Evolutionary conservation across 805 yeast genomes (phyloP).

Genomic region (Candida piceae): DNA sequence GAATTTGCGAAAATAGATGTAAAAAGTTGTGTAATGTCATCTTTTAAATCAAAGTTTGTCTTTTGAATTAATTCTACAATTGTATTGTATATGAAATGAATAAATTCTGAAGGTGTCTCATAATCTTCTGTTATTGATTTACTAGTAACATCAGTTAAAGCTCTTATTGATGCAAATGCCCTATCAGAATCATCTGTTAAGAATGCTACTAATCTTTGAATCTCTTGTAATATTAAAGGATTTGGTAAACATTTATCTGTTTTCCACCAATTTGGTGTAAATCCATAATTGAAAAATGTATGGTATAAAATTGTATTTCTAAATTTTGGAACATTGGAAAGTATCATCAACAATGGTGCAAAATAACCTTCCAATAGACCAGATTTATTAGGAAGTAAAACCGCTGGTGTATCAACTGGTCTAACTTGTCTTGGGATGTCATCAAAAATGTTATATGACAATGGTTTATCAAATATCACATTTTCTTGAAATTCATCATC

Average conservation of each 20-base stretch:
- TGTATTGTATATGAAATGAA: slow-evolving; percentile 17
- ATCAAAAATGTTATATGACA: slow-evolving; percentile 26
- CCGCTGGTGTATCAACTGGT: slow-evolving; percentile 22
- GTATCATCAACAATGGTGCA: slow-evolving; percentile 36
- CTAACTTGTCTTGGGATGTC: slow-evolving; percentile 28
- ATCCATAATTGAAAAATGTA: slow-evolving; percentile 32
- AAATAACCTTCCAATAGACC: slow-evolving; percentile 35
- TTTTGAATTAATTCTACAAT: slow-evolving; percentile 18
- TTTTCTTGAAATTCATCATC: slow-evolving; percentile 6
- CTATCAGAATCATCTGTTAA: slow-evolving; percentile 31
- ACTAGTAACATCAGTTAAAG: slow-evolving; percentile 28
- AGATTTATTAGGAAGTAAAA: slow-evolving; percentile 31
- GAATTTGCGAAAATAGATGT: slow-evolving; percentile 12
- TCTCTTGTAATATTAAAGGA: slow-evolving; percentile 30
- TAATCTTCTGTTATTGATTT: slow-evolving; percentile 22
- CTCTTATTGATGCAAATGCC: slow-evolving; percentile 34
- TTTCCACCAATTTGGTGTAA: slow-evolving; percentile 37
- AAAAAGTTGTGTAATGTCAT: slow-evolving; percentile 15
- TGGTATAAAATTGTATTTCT: slow-evolving; percentile 28
- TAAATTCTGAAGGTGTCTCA: slow-evolving; percentile 26
- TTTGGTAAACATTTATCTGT: slow-evolving; percentile 23
- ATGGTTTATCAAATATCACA: slow-evolving; percentile 1
- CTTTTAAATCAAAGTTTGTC: slow-evolving; percentile 8
- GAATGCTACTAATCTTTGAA: slow-evolving; percentile 36
- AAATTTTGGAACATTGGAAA: slow-evolving; percentile 34